phyloP scores from a whole-genome alignment of 495 filamentous ascomycete genomes.

The Aspergillus hancockii region DNA sequence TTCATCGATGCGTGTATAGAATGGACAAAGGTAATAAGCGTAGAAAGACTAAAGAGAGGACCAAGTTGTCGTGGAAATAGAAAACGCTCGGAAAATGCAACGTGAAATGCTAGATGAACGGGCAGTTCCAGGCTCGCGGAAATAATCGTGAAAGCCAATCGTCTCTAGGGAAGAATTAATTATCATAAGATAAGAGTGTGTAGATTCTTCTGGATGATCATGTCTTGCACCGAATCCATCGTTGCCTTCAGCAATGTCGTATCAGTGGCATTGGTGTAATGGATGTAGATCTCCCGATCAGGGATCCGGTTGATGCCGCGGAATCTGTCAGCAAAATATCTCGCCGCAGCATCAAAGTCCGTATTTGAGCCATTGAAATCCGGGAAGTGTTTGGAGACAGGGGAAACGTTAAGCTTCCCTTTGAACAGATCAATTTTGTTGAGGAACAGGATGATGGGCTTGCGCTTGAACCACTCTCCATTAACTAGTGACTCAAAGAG shows the following conservation, averaged over 20 bases:
- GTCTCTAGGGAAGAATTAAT: constrained; percentile 17
- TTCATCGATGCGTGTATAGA: not conserved
- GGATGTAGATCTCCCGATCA: constrained; percentile 86
- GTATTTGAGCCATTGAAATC: constrained; percentile 71
- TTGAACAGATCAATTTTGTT: constrained; percentile 99
- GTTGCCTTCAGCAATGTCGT: constrained; percentile 95
- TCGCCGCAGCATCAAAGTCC: constrained; percentile 63
- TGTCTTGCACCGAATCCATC: constrained; percentile 96
- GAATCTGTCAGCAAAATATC: constrained; percentile 92
- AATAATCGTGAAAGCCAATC: constrained; percentile 29
- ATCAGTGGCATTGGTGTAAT: constrained; percentile 93
- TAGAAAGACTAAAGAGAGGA: constrained; percentile 8
- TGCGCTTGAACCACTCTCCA: constrained; percentile 95
- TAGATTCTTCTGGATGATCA: constrained; percentile 98
- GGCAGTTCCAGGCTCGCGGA: constrained; percentile 28
- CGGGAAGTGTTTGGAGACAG: constrained; percentile 88
- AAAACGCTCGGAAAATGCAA: constrained; percentile 25
- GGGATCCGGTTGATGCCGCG: constrained; percentile 80
- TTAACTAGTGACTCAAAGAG: constrained; percentile 97
- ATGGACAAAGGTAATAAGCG: constrained; percentile 1
- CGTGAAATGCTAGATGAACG: constrained; percentile 23
- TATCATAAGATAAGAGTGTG: constrained; percentile 89
- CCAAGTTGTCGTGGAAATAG: constrained; percentile 17
- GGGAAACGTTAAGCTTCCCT: constrained; percentile 76
- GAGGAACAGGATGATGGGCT: constrained; percentile 94